These are phyloP conservation scores for Calocybe indica DNA, from an alignment of 768 basidiomycete genomes.

Conservation along the genomic window DNA sequence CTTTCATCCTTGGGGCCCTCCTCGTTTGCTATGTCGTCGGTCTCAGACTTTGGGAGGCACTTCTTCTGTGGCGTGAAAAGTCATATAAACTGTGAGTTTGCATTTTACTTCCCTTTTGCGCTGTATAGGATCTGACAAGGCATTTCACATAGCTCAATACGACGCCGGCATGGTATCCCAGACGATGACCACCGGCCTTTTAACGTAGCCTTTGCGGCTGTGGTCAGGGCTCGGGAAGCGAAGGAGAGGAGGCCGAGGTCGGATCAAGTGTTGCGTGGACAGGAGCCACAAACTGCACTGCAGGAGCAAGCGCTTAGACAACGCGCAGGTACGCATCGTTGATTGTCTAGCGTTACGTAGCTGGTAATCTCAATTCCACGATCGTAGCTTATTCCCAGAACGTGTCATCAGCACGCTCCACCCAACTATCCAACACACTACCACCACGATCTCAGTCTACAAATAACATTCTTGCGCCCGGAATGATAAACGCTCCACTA, in stretches of 20 bases:
- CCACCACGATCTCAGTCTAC: too few relatives aligned
- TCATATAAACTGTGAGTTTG: conserved; percentile 56
- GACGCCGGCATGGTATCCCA: conserved; percentile 77
- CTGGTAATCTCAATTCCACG: conserved; percentile 18
- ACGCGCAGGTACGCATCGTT: conserved; percentile 34
- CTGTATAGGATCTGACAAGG: conserved; percentile 12
- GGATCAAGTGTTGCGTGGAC: conserved; percentile 23
- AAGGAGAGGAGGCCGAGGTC: conserved; percentile 29
- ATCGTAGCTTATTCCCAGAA: conserved; percentile 17
- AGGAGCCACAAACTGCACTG: conserved; percentile 29
- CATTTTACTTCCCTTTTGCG: conserved; percentile 3
- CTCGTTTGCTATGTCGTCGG: conserved; percentile 30
- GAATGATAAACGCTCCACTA: too few relatives aligned
- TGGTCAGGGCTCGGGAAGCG: conserved; percentile 49
- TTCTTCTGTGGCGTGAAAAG: conserved; percentile 56
- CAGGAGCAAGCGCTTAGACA: conserved; percentile 38
- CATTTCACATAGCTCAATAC: conserved; percentile 46
- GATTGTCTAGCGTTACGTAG: conserved; percentile 13
- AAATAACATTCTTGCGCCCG: too few relatives aligned
- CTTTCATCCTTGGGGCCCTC: conserved; percentile 29
- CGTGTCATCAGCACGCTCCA: conserved; percentile 13
- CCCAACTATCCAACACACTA: conserved; percentile 2
- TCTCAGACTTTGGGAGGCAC: conserved; percentile 35
- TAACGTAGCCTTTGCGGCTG: conserved; percentile 82
- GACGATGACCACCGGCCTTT: conserved; percentile 80